Percentiles rank a stretch among this genome's conserved stretches.
These are phyloP conservation scores for Candida gorgasii DNA, from an alignment of 805 yeast species.

Conservation along the genomic window DNA sequence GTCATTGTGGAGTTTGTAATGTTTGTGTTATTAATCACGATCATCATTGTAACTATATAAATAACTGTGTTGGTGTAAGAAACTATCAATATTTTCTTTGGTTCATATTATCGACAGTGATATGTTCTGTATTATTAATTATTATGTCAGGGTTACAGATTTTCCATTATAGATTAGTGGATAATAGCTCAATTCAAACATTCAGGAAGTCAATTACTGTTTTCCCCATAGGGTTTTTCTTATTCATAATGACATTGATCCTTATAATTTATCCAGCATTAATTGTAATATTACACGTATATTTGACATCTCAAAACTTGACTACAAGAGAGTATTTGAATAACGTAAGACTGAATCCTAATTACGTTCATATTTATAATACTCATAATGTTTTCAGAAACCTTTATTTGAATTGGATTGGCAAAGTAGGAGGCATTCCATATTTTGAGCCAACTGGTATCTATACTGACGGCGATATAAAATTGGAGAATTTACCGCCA, in stretches of 20 bases:
- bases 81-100: slow-evolving; percentile 38
- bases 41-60: slow-evolving; percentile 70
- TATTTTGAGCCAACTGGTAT: slow-evolving; percentile 19
- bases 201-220: slow-evolving; percentile 19
- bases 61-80: slow-evolving; percentile 43
- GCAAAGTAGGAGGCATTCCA: slow-evolving; percentile 28
- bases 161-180: slow-evolving; percentile 21
- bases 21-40: slow-evolving; percentile 66
- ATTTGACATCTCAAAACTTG: slow-evolving; percentile 54
- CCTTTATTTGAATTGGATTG: slow-evolving; percentile 39
- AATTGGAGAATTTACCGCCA: slow-evolving; percentile 27
- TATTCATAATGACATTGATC: slow-evolving; percentile 51
- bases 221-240: slow-evolving; percentile 45
- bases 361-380: slow-evolving; percentile 33
- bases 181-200: slow-evolving; percentile 28
- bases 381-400: slow-evolving; percentile 25
- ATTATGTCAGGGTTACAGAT: slow-evolving; percentile 23
- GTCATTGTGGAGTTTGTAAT: slow-evolving; percentile 71
- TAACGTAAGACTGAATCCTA: slow-evolving; percentile 33
- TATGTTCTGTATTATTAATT: slow-evolving; percentile 21
- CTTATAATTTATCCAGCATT: slow-evolving; percentile 56
- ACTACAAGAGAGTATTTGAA: slow-evolving; percentile 75
- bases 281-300: slow-evolving; percentile 54
- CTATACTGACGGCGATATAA: slow-evolving; percentile 24
- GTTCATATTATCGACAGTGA: slow-evolving; percentile 27